Evolutionary conservation across 805 yeast genomes (phyloP), one percentile per base, ranked within the genome.

Genomic region (Starmerella lactis-condensi): DNA sequence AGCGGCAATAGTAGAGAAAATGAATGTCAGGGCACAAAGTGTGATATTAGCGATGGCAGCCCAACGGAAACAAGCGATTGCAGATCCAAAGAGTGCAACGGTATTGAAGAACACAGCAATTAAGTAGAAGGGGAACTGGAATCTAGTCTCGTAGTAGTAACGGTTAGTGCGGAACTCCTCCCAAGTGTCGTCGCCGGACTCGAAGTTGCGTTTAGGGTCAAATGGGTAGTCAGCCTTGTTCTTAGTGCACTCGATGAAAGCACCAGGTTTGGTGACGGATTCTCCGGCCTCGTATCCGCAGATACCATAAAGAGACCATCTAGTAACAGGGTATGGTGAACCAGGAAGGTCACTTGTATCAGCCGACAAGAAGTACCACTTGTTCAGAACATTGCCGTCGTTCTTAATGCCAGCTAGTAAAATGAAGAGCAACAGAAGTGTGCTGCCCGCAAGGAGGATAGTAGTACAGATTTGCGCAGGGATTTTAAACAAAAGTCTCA

Each of bases 301-400:
- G 30, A 63, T 61, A 39, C 74, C 72, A 65, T 85, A 83, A 53
- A 68, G 67, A 8, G 83, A 75, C 94, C 94, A 83, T 45, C 83
- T 69, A 3, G 79, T 60, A 11, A 53, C 48, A 56, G 34, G 55
- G 51, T 41, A 61, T 11, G 56, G 53, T 26, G 55, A 50, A 20
- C 29, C 28, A 13, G 53, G 46, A 35, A 73, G 66, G 24, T 51
- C 55, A 4, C 65, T 48, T 30, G 93, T 81, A 45, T 72, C 73
- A 17, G 81, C 92, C 47, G 69, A 61, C 25, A 83, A 48, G 83
- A 89, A 81, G 57, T 75, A 82, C 54, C 79, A 75, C 36, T 62
- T 55, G 46, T 67, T 64, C 45, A 79, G 51, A 4, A 75, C 67
- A 27, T 67, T 61, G 26, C 68, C 61, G 24, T 54, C 46, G 11